Evolutionary conservation across 2,329 filamentous ascomycete species (phyloP), one percentile per base, ranked within the genome.

Genomic region (Trichoderma lentiforme): DNA sequence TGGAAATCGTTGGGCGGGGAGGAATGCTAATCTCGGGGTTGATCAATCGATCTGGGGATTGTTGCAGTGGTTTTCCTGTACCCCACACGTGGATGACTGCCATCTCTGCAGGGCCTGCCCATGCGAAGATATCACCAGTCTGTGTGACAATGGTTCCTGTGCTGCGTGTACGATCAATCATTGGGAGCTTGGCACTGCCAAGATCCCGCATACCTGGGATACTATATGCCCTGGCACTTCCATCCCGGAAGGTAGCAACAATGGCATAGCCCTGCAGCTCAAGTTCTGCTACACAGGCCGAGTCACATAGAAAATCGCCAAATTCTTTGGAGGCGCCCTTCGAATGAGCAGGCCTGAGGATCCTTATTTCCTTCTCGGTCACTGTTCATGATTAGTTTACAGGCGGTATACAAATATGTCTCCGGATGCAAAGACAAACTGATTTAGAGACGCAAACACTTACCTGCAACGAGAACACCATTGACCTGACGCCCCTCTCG

Each of bases 291-390:
- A 98, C 89, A 3, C 87, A 86, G 3, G 96, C 95, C 1, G 93
- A 87, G 77, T 97, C 92, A 79, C 95, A 98, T 53, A 97, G 84
- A 72, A 85, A 89, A 75, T 93, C 90, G 77, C 97, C 94, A 82
- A 96, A 98, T 1, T 91, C 90, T 77, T 96, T 97, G 70, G 94
- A 93, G 0, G 95, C 95, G n/a, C 95, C 96, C 82, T 97, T 98
- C 24, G 91, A 87, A 1, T 89, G 89, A 3, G 94, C 91, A 0
- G 96, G 95, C 75, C 91, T 93, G 85, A 98, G 97, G 63, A 99
- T 90, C 71, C 95, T 90, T n/a, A 91, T 91, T 76, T 94, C 93
- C 1, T 91, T 93, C 80, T 87, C 85, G 1, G 87, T 89, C 1
- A 87, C 81, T 95, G 76, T 76, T 3, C 4, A 47, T n/a, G 65